Conservation (phyloP, 768 basidiomycete genomes). For the Austroboletus festivus region DNA sequence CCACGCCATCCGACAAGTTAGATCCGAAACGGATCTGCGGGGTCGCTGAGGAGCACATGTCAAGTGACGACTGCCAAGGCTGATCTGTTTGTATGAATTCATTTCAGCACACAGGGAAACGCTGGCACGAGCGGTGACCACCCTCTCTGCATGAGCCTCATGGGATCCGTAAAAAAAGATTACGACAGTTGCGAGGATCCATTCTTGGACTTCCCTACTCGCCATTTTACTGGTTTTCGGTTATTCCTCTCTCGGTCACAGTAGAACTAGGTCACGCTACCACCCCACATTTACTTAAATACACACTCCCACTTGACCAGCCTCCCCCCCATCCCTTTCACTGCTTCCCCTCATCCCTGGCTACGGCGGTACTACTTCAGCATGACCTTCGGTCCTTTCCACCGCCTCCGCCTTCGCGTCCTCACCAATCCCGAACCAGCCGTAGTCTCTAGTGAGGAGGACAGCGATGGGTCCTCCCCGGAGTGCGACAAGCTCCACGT, state of each 20-base stretch:
- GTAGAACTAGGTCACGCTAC: constrained; percentile 9
- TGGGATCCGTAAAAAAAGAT: no score
- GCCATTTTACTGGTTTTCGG: constrained; percentile 2
- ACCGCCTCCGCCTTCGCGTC: constrained; percentile 22
- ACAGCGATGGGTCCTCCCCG: constrained; percentile 24
- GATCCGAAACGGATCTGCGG: not conserved
- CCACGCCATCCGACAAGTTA: not conserved
- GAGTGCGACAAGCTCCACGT: constrained; percentile 6
- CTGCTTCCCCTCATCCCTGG: not conserved
- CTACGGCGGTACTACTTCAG: not conserved
- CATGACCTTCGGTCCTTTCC: constrained; percentile 15
- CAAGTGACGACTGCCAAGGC: no score
- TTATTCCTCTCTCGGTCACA: constrained; percentile 9
- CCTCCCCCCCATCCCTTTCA: not conserved
- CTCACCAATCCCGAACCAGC: not conserved
- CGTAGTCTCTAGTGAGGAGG: constrained; percentile 13
- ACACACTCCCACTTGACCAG: not conserved
- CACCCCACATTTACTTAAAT: not conserved
- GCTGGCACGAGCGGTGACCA: constrained; percentile 2
- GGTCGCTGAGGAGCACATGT: no score
- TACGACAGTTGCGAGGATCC: not conserved
- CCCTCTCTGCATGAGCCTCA: constrained; percentile 20
- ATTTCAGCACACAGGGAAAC: not conserved
- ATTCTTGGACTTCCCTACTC: not conserved
- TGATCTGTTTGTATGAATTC: no score